Base-by-base conservation (phyloP, 139 green algal species). In the Tetraselmis chui region DNA sequence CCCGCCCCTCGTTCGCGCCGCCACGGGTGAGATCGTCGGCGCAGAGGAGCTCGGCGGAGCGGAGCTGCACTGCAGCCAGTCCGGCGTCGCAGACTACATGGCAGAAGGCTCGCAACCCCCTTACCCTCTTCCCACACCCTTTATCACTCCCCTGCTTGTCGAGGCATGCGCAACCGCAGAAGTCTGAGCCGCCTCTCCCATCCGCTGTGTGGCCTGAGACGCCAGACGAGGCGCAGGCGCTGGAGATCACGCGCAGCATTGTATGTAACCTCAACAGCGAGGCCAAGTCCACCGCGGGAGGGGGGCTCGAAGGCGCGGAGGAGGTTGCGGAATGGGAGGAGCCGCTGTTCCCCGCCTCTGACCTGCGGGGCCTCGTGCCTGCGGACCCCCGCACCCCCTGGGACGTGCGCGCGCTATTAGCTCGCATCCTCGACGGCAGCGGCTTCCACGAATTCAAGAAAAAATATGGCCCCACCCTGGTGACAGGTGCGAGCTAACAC, bases 391-490 rank as follows among this genome's bases (percentile, higher is more conserved):
- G 90, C 2, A 86, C 89, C 74, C 83, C 86, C 2, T 97, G 85
- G 32, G 94, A 98, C 79, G 88, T 96, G 76, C 87, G 93, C 24
- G 85, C 85, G 18, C 87, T 97, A 32, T 85, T 97, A 59, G 89
- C 90, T 0, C 87, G 92, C 25, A 25, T 98, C 29, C 81, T 97
- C 81, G 95, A 98, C 85, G 95, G 95, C 76, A 92, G 85, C 29
- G 45, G 89, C 2, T 96, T 98, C 84, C 88, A 97, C 29, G 94
- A 98, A 86, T 98, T 98, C 86, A 98, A 98, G 85, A 83, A 85
- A 58, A 89, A 91, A 79, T 98, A 97, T 75, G 95, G 95, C 27
- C 90, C 59, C 28, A 98, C 94, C 5, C 88, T 98, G 2, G 91
- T 98, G n/a, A 98, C 93, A 28, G 92, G 91, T 90, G 84, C 59